Evolutionary conservation across 2,329 filamentous ascomycete species (phyloP).

Genomic region (Lomentospora prolificans): DNA sequence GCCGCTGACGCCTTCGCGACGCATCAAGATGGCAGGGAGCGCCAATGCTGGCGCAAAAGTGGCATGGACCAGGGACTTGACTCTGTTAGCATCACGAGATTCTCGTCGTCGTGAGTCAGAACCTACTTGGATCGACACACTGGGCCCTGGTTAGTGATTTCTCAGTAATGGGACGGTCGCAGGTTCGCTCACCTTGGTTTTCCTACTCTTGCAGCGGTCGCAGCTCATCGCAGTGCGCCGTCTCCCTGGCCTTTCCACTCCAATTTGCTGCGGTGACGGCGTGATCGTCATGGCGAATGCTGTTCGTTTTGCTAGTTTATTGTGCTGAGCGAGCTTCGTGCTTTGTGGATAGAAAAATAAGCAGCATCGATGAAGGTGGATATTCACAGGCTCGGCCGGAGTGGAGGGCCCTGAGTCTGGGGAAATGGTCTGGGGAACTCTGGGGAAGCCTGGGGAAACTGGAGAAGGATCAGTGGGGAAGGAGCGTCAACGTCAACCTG

Average conservation of each 20-base stretch:
- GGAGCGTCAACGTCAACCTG: background rate
- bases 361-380: background rate
- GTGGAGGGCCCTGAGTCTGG: background rate
- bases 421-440: background rate
- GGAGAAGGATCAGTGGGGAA: background rate
- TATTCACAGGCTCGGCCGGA: background rate
- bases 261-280: background rate
- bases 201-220: constrained; percentile 19
- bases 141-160: too few relatives aligned
- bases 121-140: constrained; percentile 11
- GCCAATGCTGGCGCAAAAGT: constrained; percentile 18
- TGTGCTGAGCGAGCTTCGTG: background rate
- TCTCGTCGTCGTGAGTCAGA: too few relatives aligned
- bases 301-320: background rate
- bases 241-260: constrained; percentile 10
- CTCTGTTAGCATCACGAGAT: background rate
- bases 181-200: constrained; percentile 16
- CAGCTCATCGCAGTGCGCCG: constrained; percentile 20
- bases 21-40: constrained; percentile 18
- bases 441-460: background rate
- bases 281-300: background rate
- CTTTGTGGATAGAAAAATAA: too few relatives aligned
- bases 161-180: background rate
- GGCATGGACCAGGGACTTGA: constrained; percentile 18
- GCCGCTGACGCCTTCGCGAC: constrained; percentile 18